Evolutionary conservation across 495 filamentous ascomycete genomes (phyloP).

Genomic region (Podospora didyma): DNA sequence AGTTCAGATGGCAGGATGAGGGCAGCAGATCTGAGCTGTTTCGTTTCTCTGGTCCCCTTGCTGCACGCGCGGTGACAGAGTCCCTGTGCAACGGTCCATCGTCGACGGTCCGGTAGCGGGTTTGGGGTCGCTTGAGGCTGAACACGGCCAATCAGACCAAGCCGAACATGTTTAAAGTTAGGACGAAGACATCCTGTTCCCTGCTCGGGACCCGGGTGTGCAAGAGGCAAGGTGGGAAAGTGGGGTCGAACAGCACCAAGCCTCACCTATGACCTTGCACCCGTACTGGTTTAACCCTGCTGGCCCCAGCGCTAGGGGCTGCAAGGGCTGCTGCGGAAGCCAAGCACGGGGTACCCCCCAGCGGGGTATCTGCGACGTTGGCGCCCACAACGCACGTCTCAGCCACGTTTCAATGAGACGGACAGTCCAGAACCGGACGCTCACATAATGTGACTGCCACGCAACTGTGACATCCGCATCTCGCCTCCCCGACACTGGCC

Average conservation of each 20-base stretch:
- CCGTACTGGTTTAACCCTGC: neutral
- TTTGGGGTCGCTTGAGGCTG: conserved; percentile 21
- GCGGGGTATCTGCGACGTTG: conserved; percentile 24
- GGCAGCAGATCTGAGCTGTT: conserved; percentile 12
- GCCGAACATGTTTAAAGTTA: conserved; percentile 31
- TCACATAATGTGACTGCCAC: conserved; percentile 9
- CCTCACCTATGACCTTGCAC: too few relatives aligned
- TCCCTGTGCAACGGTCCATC: neutral
- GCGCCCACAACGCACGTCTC: conserved; percentile 28
- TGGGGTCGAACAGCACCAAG: neutral
- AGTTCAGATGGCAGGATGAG: conserved; percentile 21
- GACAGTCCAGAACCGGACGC: conserved; percentile 18
- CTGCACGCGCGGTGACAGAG: conserved; percentile 6
- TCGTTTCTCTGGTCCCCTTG: conserved; percentile 18
- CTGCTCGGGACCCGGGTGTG: conserved; percentile 25
- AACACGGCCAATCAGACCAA: conserved; percentile 22
- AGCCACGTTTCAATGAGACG: conserved; percentile 32
- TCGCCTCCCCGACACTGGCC: conserved; percentile 7
- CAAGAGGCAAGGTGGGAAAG: neutral
- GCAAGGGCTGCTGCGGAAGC: neutral
- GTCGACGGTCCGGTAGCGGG: neutral
- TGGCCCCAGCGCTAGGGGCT: neutral
- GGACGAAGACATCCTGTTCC: conserved; percentile 26
- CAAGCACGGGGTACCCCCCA: conserved; percentile 5
- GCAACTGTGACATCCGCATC: conserved; percentile 17